Percentiles rank a stretch among this genome's conserved stretches.
These are phyloP conservation scores for Clavulina sp. DNA, from an alignment of 768 basidiomycete species.

Conservation along the genomic window DNA sequence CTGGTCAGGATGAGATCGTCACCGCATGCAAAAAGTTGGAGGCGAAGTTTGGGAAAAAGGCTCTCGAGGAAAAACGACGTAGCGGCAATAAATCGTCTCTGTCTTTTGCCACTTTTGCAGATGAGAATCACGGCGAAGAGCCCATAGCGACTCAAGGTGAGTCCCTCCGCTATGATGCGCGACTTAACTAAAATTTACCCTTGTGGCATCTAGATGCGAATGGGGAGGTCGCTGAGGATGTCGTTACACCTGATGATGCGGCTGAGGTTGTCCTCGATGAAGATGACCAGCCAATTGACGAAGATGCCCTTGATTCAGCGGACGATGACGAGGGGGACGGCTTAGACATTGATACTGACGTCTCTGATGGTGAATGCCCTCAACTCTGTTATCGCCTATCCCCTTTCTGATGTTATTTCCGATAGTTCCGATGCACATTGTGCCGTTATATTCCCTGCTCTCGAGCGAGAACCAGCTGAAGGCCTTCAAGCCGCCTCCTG, in stretches of 20 bases:
- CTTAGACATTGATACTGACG: constrained; percentile 42
- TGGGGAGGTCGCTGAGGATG: not conserved
- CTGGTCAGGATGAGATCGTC: constrained; percentile 88
- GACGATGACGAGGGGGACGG: constrained; percentile 53
- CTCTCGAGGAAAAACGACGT: constrained; percentile 33
- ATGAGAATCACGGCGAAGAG: no score
- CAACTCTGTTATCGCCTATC: not conserved
- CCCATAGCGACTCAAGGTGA: not conserved
- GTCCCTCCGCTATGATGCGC: not conserved
- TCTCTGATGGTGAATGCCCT: constrained; percentile 32
- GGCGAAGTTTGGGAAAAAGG: constrained; percentile 51
- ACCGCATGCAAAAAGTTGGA: constrained; percentile 72
- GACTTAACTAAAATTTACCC: not conserved
- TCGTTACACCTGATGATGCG: not conserved
- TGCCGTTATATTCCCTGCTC: constrained; percentile 85
- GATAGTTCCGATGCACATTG: constrained; percentile 79
- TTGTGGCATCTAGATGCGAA: not conserved
- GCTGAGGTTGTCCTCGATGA: constrained; percentile 27
- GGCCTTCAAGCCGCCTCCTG: constrained; percentile 75
- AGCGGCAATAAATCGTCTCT: no score
- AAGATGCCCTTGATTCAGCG: constrained; percentile 43
- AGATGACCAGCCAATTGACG: constrained; percentile 31
- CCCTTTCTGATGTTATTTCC: constrained; percentile 6
- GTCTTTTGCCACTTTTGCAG: no score
- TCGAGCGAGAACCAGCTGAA: constrained; percentile 89